Percentiles rank a stretch among this genome's conserved stretches.
Conservation (phyloP, 2,329 filamentous ascomycete genomes). For the Fusarium fracticaudum region DNA sequence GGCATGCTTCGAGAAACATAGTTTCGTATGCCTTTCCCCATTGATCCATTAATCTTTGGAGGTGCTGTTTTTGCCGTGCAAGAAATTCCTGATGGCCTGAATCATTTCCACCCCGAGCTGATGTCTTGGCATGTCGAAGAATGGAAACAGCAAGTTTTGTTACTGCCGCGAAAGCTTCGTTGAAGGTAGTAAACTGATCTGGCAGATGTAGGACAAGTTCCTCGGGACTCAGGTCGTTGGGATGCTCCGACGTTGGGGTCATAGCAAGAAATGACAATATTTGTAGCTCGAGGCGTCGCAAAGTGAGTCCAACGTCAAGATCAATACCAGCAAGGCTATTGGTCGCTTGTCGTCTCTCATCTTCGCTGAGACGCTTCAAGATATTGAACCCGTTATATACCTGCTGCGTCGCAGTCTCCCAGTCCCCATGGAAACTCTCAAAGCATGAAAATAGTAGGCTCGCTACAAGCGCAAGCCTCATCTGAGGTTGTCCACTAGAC, state of each 20-base stretch:
- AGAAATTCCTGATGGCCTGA: neutral
- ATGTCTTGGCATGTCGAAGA: neutral
- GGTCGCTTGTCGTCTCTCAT: neutral
- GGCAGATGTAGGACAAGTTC: fast-evolving
- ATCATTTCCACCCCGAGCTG: fast-evolving
- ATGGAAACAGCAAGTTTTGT: neutral
- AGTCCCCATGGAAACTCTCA: neutral
- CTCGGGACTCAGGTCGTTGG: fast-evolving
- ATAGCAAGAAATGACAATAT: neutral
- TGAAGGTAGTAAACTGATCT: neutral
- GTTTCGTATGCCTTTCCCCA: neutral
- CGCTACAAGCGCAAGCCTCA: neutral
- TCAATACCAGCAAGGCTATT: neutral
- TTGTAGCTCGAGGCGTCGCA: neutral
- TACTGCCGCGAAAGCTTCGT: neutral
- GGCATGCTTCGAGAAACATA: neutral
- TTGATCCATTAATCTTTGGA: neutral
- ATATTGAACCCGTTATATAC: neutral
- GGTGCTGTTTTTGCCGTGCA: neutral
- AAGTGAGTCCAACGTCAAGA: neutral
- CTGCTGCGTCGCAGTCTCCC: neutral
- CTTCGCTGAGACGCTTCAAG: neutral
- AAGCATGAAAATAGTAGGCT: neutral
- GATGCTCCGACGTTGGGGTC: neutral
- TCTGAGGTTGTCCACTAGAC: neutral